Evolutionary conservation across 495 filamentous ascomycete genomes (phyloP), one percentile per base, ranked within the genome.

Genomic region (Talaromyces thailandensis): DNA sequence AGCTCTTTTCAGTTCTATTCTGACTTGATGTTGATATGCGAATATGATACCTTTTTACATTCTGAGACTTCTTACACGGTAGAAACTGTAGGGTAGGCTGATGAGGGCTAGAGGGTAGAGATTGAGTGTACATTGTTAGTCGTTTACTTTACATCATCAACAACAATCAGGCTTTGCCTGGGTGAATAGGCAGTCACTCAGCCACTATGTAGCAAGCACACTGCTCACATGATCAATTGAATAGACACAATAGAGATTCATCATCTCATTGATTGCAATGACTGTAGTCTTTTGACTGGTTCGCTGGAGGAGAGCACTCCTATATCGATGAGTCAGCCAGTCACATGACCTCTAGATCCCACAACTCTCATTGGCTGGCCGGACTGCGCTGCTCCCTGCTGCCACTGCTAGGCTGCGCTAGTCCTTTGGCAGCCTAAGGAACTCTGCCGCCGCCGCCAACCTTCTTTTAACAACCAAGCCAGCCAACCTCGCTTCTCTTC

Each of bases 21-120:
- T 28, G n/a, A 21, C 23, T 5, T 55, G 51, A 55, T 16, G 26
- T 7, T 28, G 26, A 55, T 25, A 14, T 28, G 26, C 51, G 51
- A 55, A 55, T 28, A 28, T 55, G 51, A 55, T 55, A 55, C 51
- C 51, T 55, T 55, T 55, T 40, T 40, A 40, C 16, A 25, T 55
- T 25, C 24, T 23, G 16, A 48, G n/a, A 48, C 9, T 43, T 6
- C 12, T 48, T 12, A n/a, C n/a, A n/a, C n/a, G n/a, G n/a, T 40
- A 40, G 14, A 16, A 16, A 6, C 16, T 16, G 14, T 40, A 40
- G 35, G 1, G 35, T 40, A 14, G 4, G 12, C 35, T 40, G 14
- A 16, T 40, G 14, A 14, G 35, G 35, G 12, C 4, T 40, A 40
- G 4, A 4, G 35, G 16, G 35, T 16, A 16, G 35, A 35, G 31